Evolutionary conservation across 192 early-diverging fungal species (phyloP).

Genomic region (Kickxella alabastrina): DNA sequence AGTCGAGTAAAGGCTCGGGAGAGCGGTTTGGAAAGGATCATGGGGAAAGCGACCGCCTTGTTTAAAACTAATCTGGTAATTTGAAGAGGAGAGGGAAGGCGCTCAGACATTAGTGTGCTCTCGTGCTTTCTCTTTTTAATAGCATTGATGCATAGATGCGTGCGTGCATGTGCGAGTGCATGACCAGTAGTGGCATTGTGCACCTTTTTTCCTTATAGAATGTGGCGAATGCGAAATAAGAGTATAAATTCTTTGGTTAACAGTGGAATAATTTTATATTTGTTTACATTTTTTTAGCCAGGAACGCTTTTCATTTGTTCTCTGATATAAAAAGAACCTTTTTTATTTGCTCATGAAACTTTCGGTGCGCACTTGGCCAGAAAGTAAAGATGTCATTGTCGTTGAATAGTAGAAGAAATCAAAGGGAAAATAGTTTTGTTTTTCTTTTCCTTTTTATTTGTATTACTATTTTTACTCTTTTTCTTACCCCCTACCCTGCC

Average conservation of each 20-base stretch:
- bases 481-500: too few species aligned
- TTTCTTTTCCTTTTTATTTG: neutral
- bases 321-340: too few species aligned
- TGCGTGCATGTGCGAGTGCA: too few species aligned
- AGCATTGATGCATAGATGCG: too few species aligned
- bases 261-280: neutral
- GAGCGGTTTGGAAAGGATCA: constrained; percentile 1
- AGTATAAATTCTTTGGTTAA: neutral
- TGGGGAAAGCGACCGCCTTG: constrained; percentile 17
- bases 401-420: neutral
- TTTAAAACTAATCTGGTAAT: too few species aligned
- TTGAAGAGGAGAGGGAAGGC: too few species aligned
- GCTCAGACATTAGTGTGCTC: neutral
- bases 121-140: neutral
- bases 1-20: constrained; percentile 12
- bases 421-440: neutral
- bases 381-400: neutral
- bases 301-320: too few species aligned
- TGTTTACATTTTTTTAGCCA: neutral
- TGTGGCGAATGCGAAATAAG: neutral
- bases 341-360: too few species aligned
- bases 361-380: too few species aligned
- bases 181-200: too few species aligned
- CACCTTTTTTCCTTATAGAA: neutral
- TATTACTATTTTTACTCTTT: neutral